Evolutionary conservation across 257 asterid genomes (phyloP), one percentile per base, ranked within the genome.

Genomic region (Verbena officinalis): DNA sequence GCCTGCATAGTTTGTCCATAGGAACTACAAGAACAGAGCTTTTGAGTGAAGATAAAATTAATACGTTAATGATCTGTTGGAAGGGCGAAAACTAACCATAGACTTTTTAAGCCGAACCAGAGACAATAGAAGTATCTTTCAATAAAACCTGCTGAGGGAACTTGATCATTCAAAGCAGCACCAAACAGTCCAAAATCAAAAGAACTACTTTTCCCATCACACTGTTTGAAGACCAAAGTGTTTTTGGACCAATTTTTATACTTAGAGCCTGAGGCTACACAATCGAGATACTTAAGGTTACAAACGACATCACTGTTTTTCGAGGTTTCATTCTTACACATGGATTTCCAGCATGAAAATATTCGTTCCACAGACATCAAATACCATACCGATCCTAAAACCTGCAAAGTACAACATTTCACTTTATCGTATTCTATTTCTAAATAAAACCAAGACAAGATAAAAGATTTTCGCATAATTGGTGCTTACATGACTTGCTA

Each of bases 51-150:
- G 17, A 4, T 6, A 38, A 39, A 38, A 12, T n/a, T 44, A 60
- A 60, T 14, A 13, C 2, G 30, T 45, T 20, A 2, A 51, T 14
- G 52, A 52, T 7, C 16, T 9, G 8, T 27, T 14, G 54, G 56
- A 46, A 30, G 23, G 22, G 53, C 9, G 48, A 5, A 27, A 36
- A 51, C 73, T 44, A 61, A 90, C 97, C 93, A 80, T 20, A 92
- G 78, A 73, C 77, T 81, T 73, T 81, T 81, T 54, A 92, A 73
- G 23, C 98, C 97, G 75, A 88, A 89, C 97, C 98, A 92, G 24
- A 92, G 83, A 49, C 96, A 89, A 69, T 89, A 89, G 43, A 89
- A 87, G 75, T 78, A 87, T 69, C 83, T 86, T 4, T 83, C 83
- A 4, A 80, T 3, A 48, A 92, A 69, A 50, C 27, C 49, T 12